Percentiles rank a stretch among this genome's conserved stretches.
These are phyloP conservation scores for Phytophthora ramorum DNA, from an alignment of 352 stramenopile species.

Conservation along the genomic window DNA sequence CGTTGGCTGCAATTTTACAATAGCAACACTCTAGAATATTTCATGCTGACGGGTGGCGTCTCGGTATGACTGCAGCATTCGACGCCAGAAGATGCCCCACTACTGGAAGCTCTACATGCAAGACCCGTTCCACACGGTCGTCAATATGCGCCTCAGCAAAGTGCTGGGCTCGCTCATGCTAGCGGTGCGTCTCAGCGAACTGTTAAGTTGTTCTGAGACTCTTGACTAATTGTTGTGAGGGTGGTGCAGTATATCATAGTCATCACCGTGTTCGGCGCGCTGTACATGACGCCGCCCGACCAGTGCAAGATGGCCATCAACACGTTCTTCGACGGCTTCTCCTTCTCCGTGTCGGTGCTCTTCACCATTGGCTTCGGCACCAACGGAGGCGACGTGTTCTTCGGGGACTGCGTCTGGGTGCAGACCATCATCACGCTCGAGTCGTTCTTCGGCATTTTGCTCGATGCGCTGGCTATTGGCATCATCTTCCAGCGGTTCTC, in stretches of 20 bases:
- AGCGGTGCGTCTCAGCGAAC: constrained; percentile 34
- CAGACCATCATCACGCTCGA: constrained; percentile 93
- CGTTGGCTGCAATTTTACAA: constrained; percentile 18
- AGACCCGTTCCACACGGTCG: constrained; percentile 84
- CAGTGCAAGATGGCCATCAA: constrained; percentile 75
- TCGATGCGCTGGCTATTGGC: constrained; percentile 95
- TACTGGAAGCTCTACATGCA: constrained; percentile 89
- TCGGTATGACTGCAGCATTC: constrained; percentile 56
- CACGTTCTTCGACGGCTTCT: constrained; percentile 79
- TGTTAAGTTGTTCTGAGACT: background rate
- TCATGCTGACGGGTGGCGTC: constrained; percentile 6
- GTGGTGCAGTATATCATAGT: constrained; percentile 66
- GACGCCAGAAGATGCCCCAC: constrained; percentile 74
- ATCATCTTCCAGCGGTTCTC: constrained; percentile 96
- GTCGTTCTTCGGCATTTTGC: constrained; percentile 90
- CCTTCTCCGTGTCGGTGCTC: constrained; percentile 82
- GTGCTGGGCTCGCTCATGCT: constrained; percentile 53
- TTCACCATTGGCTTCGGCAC: constrained; percentile 87
- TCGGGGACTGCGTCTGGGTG: constrained; percentile 92
- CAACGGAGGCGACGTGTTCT: constrained; percentile 87
- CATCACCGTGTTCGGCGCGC: constrained; percentile 66
- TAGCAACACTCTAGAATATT: constrained; percentile 6
- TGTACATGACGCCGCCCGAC: constrained; percentile 78
- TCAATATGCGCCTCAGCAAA: constrained; percentile 87
- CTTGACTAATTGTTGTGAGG: background rate